Evolutionary conservation across 1,284 basidiomycete genomes (phyloP), one percentile per base, ranked within the genome.

Genomic region (Naganishia sp.): DNA sequence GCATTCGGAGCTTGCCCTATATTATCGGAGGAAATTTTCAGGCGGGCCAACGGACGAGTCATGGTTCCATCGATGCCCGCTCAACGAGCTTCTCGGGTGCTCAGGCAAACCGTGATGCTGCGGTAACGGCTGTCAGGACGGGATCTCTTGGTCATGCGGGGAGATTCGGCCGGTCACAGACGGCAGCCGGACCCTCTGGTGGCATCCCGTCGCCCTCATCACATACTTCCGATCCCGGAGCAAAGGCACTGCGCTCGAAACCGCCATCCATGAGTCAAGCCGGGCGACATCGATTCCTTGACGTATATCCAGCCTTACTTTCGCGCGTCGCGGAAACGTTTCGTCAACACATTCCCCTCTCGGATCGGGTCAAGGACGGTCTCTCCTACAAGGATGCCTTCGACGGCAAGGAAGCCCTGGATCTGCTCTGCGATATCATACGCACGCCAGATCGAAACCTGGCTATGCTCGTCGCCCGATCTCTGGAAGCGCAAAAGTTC

Each of bases 361-460:
- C 84, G 11, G 94, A 98, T 77, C 85, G 90, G 47, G 81, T 90
- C 76, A 99, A 99, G 78, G 94, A 99, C 75, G 95, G 93, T 0
- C 85, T 99, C 71, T 92, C 92, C 5, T 99, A 99, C 82, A 93
- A 90, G 73, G 91, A 95, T 73, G 87, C 93, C 1, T 99, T 99
- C 74, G 94, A 98, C 76, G 96, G 96, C 1, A 87, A 93, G 18
- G 92, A 96, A 74, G 96, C 96, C 0, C 95, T 99, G 35, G 91
- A 95, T 79, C 90, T 92, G 79, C 92, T 99, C 71, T 90, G 92
- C 21, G 92, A 94, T 75, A 95, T 99, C 78, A 97, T 98, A 84
- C 95, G 94, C 80, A 99, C 95, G 2, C 93, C 92, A 6, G 96
- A 99, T 80, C 86, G 96, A 21, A 98, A 97, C 78, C 85, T 99